Evolutionary conservation across 352 stramenopile species (phyloP), one percentile per base, ranked within the genome.

Genomic region (Globisporangium cederbergense): DNA sequence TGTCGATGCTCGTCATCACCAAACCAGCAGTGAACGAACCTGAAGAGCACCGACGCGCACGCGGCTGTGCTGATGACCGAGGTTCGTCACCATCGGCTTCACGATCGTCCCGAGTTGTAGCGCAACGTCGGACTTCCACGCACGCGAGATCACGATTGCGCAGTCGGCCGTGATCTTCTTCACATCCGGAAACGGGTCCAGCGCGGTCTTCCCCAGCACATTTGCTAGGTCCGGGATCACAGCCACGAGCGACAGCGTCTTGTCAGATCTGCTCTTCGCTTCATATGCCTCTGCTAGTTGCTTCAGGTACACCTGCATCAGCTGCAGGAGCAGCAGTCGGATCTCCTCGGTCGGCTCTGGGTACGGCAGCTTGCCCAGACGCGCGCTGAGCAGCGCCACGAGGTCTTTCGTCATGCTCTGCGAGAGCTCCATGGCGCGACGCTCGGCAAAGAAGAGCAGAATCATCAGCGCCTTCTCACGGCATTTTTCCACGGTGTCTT

Each of bases 271-370:
- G 62, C 28, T 52, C 2, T 60, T 64, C 14, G 68, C 53, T 13
- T 65, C 58, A 8, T 43, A 4, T 50, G 54, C 22, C 20, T 18
- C 52, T 14, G 63, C 65, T 9, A 89, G 66, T n/a, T 90, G 76
- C 68, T 76, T 80, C 45, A 96, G 32, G 18, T 88, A 88, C 2
- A 51, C 58, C 18, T 79, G 59, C 5, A 88, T 13, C 2, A 93
- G 16, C 54, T 93, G 82, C 32, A 94, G 59, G 49, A 96, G 57
- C 28, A 86, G 65, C 58, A 96, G 47, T 2, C 87, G 85, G 56
- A 94, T 89, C 71, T 96, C 87, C 58, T 96, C 87, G 9, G 87
- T 90, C 2, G 84, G 77, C 66, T 96, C 87, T 2, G 80, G 71
- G 38, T 83, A 96, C 54, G 87, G 87, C 45, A 91, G 56, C 64